Percentiles rank a stretch among this genome's conserved stretches.
Conservation (phyloP, 1,139 yeast genomes). For the Hanseniaspora uvarum region DNA sequence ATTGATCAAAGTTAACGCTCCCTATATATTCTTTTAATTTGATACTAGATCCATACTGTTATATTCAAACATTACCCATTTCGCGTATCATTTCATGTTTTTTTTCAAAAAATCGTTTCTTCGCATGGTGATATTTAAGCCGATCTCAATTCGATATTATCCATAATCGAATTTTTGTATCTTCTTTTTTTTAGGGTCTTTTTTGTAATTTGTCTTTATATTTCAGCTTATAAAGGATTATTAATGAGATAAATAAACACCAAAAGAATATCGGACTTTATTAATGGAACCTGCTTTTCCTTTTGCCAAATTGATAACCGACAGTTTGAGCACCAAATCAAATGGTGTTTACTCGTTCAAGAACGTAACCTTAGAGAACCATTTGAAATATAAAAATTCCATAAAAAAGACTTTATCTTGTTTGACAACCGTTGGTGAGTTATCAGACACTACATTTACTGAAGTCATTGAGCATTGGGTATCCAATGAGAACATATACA, state of each 20-base stretch:
- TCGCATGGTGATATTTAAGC: too few relatives aligned
- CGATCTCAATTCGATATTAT: too few relatives aligned
- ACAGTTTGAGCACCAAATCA: neutral
- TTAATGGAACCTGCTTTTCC: neutral
- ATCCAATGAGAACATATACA: constrained; percentile 34
- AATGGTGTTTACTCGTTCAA: neutral
- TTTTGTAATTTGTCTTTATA: neutral
- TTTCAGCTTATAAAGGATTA: too few relatives aligned
- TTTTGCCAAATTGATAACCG: neutral
- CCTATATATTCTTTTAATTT: neutral
- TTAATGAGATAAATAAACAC: too few relatives aligned
- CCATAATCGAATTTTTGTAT: neutral
- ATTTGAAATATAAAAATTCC: constrained; percentile 3
- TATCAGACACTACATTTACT: constrained; percentile 27
- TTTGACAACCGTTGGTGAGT: constrained; percentile 57
- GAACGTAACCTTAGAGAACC: neutral
- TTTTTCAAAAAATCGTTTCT: neutral
- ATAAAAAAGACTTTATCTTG: constrained; percentile 42
- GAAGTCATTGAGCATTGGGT: constrained; percentile 4
- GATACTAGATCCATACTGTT: neutral
- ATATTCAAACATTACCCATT: neutral
- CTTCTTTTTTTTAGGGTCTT: neutral
- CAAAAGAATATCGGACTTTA: neutral
- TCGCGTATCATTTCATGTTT: neutral
- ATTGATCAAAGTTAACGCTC: neutral